Conservation (phyloP, 305 asterid species). For the Nicotiana rustica region DNA sequence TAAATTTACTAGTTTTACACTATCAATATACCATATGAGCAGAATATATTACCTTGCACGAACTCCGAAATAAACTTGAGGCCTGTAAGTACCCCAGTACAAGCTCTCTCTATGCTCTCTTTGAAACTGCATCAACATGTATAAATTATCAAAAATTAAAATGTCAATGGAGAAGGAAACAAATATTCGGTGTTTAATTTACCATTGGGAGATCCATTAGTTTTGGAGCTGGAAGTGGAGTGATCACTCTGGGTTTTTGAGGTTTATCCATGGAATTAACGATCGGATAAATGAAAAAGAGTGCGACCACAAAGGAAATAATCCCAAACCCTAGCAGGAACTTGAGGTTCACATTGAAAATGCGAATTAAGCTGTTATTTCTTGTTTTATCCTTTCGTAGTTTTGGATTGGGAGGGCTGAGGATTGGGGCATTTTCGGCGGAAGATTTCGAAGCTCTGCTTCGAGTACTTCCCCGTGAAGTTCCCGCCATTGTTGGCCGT, state of each 20-base stretch:
- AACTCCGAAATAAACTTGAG: constrained; percentile 88
- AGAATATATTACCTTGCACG: constrained; percentile 72
- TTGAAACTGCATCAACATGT: constrained; percentile 64
- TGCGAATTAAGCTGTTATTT: constrained; percentile 50
- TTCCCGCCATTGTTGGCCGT: constrained; percentile 58
- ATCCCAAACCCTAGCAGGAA: constrained; percentile 47
- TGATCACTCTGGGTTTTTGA: constrained; percentile 69
- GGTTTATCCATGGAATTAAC: constrained; percentile 48
- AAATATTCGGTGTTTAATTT: constrained; percentile 27
- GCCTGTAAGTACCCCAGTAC: constrained; percentile 99
- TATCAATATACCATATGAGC: background rate
- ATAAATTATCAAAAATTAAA: too few species aligned
- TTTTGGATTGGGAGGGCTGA: constrained; percentile 40
- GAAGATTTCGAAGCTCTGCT: constrained; percentile 44
- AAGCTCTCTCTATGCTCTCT: constrained; percentile 95
- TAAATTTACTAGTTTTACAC: background rate
- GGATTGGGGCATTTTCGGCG: constrained; percentile 41
- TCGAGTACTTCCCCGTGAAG: constrained; percentile 58
- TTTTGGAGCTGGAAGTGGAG: constrained; percentile 92
- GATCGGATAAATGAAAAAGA: constrained; percentile 45
- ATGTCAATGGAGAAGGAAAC: background rate
- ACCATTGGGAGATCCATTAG: constrained; percentile 94
- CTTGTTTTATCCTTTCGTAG: constrained; percentile 46
- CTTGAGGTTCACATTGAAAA: constrained; percentile 43
- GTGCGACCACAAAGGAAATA: constrained; percentile 50